Percentiles rank a stretch among this genome's conserved stretches.
These are phyloP conservation scores for Epithemia pelagica DNA, from an alignment of 108 stramenopile species.

Conservation along the genomic window DNA sequence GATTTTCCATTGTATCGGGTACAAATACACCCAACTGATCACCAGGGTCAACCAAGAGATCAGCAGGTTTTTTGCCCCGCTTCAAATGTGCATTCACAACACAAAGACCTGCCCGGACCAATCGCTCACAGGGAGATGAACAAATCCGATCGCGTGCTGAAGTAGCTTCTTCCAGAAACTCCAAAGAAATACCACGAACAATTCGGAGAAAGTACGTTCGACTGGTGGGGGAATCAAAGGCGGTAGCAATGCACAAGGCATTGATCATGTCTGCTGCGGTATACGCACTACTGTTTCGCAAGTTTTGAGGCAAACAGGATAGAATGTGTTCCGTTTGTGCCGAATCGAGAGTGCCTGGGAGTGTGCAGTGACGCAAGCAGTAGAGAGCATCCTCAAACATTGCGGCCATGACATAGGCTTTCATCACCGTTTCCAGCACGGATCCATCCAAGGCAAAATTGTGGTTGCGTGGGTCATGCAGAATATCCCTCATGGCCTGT, in stretches of 20 bases:
- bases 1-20: slow-evolving; percentile 79
- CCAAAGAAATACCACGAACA: slow-evolving; percentile 81
- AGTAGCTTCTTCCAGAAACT: slow-evolving; percentile 88
- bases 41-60: slow-evolving; percentile 76
- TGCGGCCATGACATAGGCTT: slow-evolving; percentile 85
- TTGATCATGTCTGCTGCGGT: slow-evolving; percentile 90
- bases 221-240: slow-evolving; percentile 74
- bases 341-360: slow-evolving; percentile 64
- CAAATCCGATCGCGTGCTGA: slow-evolving; percentile 87
- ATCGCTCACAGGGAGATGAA: slow-evolving; percentile 81
- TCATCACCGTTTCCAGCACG: slow-evolving; percentile 84
- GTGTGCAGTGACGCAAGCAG: slow-evolving; percentile 75
- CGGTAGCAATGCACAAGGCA: slow-evolving; percentile 86
- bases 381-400: slow-evolving; percentile 90
- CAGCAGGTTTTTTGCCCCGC: slow-evolving; percentile 78
- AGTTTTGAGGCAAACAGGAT: slow-evolving; percentile 78
- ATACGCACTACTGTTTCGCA: slow-evolving; percentile 74
- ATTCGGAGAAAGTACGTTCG: slow-evolving; percentile 87
- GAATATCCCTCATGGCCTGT: slow-evolving; percentile 39
- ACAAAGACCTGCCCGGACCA: slow-evolving; percentile 78
- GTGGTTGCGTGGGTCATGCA: slow-evolving; percentile 69
- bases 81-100: slow-evolving; percentile 79
- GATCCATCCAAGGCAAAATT: slow-evolving; percentile 67
- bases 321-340: slow-evolving; percentile 76
- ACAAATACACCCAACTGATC: slow-evolving; percentile 87